Evolutionary conservation across 129 eudicot genomes (phyloP), one percentile per base, ranked within the genome.

Genomic region (Flaveria trinervia): DNA sequence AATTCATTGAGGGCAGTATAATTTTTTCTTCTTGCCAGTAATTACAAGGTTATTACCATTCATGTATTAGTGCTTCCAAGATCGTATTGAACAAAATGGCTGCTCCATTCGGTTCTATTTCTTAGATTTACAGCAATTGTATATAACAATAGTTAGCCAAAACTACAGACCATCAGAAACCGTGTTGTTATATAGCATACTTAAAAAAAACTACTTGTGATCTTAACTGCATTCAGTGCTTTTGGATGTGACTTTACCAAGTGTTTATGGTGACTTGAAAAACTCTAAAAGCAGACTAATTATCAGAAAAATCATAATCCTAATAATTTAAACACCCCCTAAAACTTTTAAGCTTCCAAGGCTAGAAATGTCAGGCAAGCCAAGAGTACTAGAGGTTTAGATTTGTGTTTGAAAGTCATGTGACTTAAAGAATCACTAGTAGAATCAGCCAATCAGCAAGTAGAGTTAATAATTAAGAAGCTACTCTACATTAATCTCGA

Each of bases 21-120:
- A 65, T 7, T 30, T 13, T 13, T 64, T 28, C 79, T 62, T n/a
- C n/a, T 64, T 36, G 36, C 48, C 36, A n/a, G 33, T 28, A 65
- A 28, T 26, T 48, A 16, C 16, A 55, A 75, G 36, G 10, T 28
- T 26, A 61, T 64, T 30, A 33, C 23, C 28, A 18, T 75, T 62
- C 3, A 48, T 75, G 49, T 15, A 46, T 3, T 46, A 62, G 13
- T 14, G 12, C 18, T 2, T 62, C 68, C 15, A 62, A 28, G 12
- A 28, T 28, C 22, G 30, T 64, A 64, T 14, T 20, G 45, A 64
- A 64, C 69, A 64, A 61, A 44, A 54, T 5, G 13, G 25, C 39
- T 64, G 66, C 25, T 17, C 67, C 54, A 76, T 66, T 33, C 62
- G 52, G 52, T 76, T 66, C 10, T 23, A 36, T 66, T 51, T 39